Evolutionary conservation across 2,329 filamentous ascomycete species (phyloP), one percentile per base, ranked within the genome.

Genomic region (Fusarium nodosum): DNA sequence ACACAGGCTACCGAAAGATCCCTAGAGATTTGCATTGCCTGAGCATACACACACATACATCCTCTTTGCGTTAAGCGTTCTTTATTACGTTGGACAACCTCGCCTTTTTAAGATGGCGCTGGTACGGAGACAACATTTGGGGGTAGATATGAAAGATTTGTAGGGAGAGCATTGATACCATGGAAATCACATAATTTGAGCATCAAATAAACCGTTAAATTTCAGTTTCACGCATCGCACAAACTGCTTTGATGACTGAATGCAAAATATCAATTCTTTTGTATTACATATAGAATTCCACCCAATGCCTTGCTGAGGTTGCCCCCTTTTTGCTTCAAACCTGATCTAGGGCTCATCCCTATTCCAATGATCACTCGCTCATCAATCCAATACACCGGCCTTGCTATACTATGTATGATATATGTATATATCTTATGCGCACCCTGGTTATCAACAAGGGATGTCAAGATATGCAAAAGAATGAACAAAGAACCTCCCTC

Each of bases 201-300:
- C 45, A 71, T 51, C 52, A 31, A 68, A 70, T 58, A 68, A 56
- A 64, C 54, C 38, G 7, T 56, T 60, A 51, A 56, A 50, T 13
- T 20, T 22, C 18, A 48, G 15, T n/a, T 16, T 30, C 7, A 1
- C n/a, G 20, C 15, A 11, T 30, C 13, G 10, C 2, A 31, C 11
- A 34, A 20, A 26, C 22, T 3, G 24, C 18, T 3, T 13, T 5
- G 7, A 3, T 1, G 7, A 46, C 4, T 59, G 12, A 65, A 44
- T 13, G 18, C 18, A 54, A 46, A 24, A 64, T 61, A 64, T 55
- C 53, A 55, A 52, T 71, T 71, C 64, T 68, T 65, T 70, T 71
- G 53, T 65, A 68, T 65, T 71, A 70, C 68, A 70, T 68, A 71
- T 64, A 64, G 42, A 70, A 56, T n/a, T 38, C 39, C 48, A 52